A percentile compares a stretch with the other conserved stretches of the same genome.
Conservation (phyloP, 2,329 filamentous ascomycete species). For the Allantophomopsis cytisporea region DNA sequence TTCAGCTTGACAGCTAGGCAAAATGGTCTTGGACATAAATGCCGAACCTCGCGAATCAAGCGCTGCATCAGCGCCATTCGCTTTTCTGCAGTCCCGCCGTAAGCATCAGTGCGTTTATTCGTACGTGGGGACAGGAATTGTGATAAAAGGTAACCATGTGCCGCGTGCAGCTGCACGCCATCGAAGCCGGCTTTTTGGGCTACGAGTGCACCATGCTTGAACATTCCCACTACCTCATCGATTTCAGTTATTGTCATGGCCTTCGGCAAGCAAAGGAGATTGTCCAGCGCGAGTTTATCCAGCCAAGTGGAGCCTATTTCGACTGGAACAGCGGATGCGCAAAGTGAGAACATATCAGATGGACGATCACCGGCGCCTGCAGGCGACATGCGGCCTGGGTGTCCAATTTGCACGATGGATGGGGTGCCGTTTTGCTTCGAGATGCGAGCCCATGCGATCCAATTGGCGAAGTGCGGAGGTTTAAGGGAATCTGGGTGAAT, state of each 20-base stretch:
- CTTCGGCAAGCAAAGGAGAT: constrained; percentile 34
- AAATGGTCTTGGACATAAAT: constrained; percentile 19
- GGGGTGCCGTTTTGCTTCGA: constrained; percentile 21
- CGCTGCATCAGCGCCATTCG: constrained; percentile 54
- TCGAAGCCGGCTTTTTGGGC: constrained; percentile 31
- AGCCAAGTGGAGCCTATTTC: constrained; percentile 24
- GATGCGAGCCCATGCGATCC: constrained; percentile 22
- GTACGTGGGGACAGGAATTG: constrained; percentile 53
- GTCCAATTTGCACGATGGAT: constrained; percentile 29
- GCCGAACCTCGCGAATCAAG: constrained; percentile 45
- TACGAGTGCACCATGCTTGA: constrained; percentile 34
- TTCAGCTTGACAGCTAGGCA: constrained; percentile 41
- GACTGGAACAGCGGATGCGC: constrained; percentile 28
- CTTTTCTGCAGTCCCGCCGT: constrained; percentile 60
- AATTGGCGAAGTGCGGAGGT: constrained; percentile 22
- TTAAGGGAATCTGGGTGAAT: constrained; percentile 23
- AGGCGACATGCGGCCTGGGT: constrained; percentile 31
- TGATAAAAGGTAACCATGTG: constrained; percentile 43
- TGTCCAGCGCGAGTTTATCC: constrained; percentile 10
- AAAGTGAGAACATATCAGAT: constrained; percentile 24
- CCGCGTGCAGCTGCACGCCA: constrained; percentile 35
- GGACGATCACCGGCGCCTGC: constrained; percentile 22
- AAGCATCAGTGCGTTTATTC: constrained; percentile 54
- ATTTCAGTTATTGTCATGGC: constrained; percentile 41
- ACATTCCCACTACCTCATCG: constrained; percentile 32